Evolutionary conservation across 495 filamentous ascomycete genomes (phyloP).

Genomic region (Penicillium coprophilum): DNA sequence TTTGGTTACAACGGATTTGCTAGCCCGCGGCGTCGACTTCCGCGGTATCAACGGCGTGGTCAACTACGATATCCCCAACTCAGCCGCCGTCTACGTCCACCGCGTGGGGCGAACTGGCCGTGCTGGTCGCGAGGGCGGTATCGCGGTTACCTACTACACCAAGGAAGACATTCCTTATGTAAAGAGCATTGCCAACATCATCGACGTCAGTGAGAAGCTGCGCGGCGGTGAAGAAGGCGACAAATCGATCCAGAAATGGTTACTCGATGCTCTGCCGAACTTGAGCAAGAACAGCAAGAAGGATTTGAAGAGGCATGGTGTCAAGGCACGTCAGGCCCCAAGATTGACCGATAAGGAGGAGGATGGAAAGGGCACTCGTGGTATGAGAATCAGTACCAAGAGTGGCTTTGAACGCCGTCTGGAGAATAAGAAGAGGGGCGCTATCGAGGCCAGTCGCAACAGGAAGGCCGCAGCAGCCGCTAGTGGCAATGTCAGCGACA

Average conservation of each 20-base stretch:
- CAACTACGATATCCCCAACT: conserved; percentile 94
- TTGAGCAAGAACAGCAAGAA: conserved; percentile 79
- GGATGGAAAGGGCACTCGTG: conserved; percentile 32
- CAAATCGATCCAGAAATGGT: conserved; percentile 73
- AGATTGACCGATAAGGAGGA: conserved; percentile 39
- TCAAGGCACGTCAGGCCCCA: conserved; percentile 65
- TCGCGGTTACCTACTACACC: conserved; percentile 93
- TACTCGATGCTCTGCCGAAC: conserved; percentile 82
- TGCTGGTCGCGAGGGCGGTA: conserved; percentile 81
- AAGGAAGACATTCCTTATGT: conserved; percentile 90
- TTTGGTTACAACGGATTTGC: conserved; percentile 89
- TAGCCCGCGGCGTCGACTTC: conserved; percentile 91
- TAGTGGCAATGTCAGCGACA: conserved; percentile 41
- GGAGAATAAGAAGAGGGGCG: conserved; percentile 74
- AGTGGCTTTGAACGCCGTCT: conserved; percentile 80
- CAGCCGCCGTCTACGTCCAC: conserved; percentile 86
- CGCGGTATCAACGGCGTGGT: conserved; percentile 87
- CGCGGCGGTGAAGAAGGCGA: conserved; percentile 39
- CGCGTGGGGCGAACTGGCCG: conserved; percentile 88
- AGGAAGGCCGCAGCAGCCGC: conserved; percentile 46
- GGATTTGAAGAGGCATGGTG: conserved; percentile 76
- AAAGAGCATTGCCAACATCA: conserved; percentile 90
- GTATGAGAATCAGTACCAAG: conserved; percentile 82
- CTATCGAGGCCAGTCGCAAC: conserved; percentile 68
- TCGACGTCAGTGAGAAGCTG: conserved; percentile 73